phyloP scores from a whole-genome alignment of 257 asterid genomes.

The Plantago elongata region DNA sequence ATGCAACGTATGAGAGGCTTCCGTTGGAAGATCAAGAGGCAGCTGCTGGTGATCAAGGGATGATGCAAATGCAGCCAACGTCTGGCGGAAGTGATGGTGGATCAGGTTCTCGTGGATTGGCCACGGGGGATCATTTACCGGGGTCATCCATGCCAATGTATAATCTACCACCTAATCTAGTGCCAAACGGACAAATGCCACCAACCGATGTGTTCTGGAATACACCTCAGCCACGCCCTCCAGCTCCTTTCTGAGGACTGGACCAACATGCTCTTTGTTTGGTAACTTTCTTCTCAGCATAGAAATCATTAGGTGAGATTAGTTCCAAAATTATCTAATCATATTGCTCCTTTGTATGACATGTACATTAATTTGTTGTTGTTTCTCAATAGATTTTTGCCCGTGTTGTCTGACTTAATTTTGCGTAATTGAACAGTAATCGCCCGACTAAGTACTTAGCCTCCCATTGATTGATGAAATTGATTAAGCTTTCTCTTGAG shows the following conservation, averaged over 20 bases:
- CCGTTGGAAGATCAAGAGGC: slow-evolving; percentile 52
- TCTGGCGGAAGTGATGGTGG: slow-evolving; percentile 20
- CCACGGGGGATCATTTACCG: slow-evolving; percentile 21
- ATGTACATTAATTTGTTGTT: slow-evolving; percentile 25
- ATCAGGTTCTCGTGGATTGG: neutral
- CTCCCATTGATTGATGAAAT: neutral
- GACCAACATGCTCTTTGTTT: neutral
- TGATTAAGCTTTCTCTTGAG: neutral
- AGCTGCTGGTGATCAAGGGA: slow-evolving; percentile 24
- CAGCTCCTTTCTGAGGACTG: slow-evolving; percentile 34
- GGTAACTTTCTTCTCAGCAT: slow-evolving; percentile 24
- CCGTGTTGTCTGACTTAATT: slow-evolving; percentile 7
- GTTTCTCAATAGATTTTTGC: slow-evolving; percentile 9
- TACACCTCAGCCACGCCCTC: slow-evolving; percentile 48
- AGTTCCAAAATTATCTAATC: slow-evolving; percentile 11
- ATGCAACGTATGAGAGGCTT: slow-evolving; percentile 66
- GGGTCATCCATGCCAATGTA: slow-evolving; percentile 29
- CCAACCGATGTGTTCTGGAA: slow-evolving; percentile 50
- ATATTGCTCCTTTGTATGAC: slow-evolving; percentile 18
- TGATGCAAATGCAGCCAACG: slow-evolving; percentile 25
- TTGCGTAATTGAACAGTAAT: neutral
- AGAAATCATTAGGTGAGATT: slow-evolving; percentile 26
- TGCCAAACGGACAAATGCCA: slow-evolving; percentile 52
- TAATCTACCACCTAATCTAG: slow-evolving; percentile 40
- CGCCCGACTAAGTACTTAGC: neutral